Percentiles rank a stretch among this genome's conserved stretches.
Evolutionary conservation across 306 rosid species (phyloP).

Genomic region (Citrullus colocynthis): DNA sequence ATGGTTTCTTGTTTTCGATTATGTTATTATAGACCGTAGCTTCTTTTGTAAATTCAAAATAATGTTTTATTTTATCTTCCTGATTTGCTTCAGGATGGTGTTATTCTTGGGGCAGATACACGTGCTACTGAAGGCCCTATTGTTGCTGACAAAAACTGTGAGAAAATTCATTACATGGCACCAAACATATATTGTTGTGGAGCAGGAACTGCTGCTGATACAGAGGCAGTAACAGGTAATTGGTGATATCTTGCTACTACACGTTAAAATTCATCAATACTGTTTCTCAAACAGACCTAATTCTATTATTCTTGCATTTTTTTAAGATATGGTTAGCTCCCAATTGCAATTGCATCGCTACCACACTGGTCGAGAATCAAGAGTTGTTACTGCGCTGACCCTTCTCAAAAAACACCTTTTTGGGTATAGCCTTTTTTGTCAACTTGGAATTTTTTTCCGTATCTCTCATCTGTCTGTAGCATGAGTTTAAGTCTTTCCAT

Average conservation of each 20-base stretch:
- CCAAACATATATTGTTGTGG: constrained; percentile 97
- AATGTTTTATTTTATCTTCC: background rate
- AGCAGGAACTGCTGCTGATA: constrained; percentile 98
- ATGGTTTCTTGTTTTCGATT: background rate
- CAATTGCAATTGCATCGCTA: constrained; percentile 88
- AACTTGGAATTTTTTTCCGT: background rate
- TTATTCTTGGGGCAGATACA: constrained; percentile 97
- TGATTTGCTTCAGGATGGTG: constrained; percentile 56
- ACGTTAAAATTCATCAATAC: background rate
- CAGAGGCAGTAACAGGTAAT: constrained; percentile 96
- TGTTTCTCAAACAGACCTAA: constrained; percentile 3
- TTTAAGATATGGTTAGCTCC: constrained; percentile 87
- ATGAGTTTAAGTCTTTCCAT: constrained; percentile 1
- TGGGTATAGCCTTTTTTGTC: constrained; percentile 12
- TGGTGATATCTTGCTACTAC: background rate
- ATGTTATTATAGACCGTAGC: background rate
- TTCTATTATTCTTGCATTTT: constrained; percentile 14
- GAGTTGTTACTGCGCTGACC: constrained; percentile 44
- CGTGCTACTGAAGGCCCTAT: constrained; percentile 95
- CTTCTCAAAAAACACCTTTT: constrained; percentile 50
- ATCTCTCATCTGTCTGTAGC: background rate
- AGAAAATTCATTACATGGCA: constrained; percentile 94
- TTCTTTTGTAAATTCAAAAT: background rate
- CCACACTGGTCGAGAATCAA: constrained; percentile 75
- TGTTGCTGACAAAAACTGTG: constrained; percentile 89